Evolutionary conservation across 2,329 filamentous ascomycete species (phyloP), one percentile per base, ranked within the genome.

Genomic region (Chaetomiaceae sp.): DNA sequence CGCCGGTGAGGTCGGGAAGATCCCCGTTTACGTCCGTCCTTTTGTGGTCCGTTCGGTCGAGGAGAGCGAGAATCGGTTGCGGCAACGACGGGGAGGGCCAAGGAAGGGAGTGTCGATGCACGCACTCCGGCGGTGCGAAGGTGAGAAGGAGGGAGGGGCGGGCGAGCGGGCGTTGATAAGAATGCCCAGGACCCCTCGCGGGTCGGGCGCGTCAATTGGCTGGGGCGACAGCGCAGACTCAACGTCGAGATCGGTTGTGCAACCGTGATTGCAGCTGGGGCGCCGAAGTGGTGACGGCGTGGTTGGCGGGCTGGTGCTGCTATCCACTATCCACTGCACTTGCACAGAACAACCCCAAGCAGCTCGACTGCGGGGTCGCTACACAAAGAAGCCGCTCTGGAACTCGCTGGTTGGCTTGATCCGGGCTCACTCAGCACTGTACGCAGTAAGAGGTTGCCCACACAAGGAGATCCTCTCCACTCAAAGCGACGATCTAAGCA

Each of bases 341-440:
- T n/a, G n/a, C n/a, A n/a, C n/a, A n/a, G n/a, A n/a, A n/a, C n/a
- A n/a, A n/a, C n/a, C n/a, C n/a, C n/a, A n/a, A n/a, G n/a, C 50
- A 54, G 53, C 45, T 56, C 50, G 47, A 54, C 51, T 58, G 56
- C 56, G 56, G 56, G 56, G 56, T 58, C 47, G 50, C 38, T 37
- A 47, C 51, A 54, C 52, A 55, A 52, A 57, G 53, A 45, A 40
- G 20, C 10, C 14, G 35, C 35, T 35, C 37, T 53, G 41, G 49
- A 50, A 37, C 34, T 29, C 47, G 44, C 50, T 56, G 53, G 49
- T 45, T 54, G 53, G 51, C 39, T 49, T 46, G 47, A 33, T 47
- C 32, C 9, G 22, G 6, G 9, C 22, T 24, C 22, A 24, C 22
- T 24, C 22, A 9, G 22, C 22, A 24, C 22, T 24, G 22, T 9